Evolutionary conservation across 1,284 basidiomycete genomes (phyloP), one percentile per base, ranked within the genome.

Genomic region (Tylopilus orsonianus): DNA sequence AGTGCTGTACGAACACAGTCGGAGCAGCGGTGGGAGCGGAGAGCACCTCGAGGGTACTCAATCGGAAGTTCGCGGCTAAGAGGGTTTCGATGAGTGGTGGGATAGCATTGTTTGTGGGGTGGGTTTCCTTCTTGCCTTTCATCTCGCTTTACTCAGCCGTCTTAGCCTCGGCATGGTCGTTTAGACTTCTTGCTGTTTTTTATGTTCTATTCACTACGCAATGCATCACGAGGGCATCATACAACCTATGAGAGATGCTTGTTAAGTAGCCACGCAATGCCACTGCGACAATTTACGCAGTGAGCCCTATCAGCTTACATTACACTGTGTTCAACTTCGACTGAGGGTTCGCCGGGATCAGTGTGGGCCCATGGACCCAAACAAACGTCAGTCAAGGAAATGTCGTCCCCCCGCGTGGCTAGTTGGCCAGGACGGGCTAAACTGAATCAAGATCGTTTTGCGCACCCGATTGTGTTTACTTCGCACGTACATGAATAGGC

Each of bases 21-120:
- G 53, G 75, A 88, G 67, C 79, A 83, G 71, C 75, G 80, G 58
- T 62, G 69, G 57, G 83, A 85, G 56, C 72, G 88, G 58, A 81
- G 75, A 65, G 76, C 86, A 6, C 65, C 73, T 10, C 72, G 83
- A 42, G 88, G 88, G 6, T 91, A 87, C 55, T 71, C 74, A 40
- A 78, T 90, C n/a, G 60, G 62, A 12, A 44, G 49, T 8, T 55
- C 62, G 33, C 48, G 52, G 23, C 23, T 65, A 14, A 44, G 46
- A 36, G 54, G 50, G 20, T 46, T 67, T 27, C 5, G 35, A 16
- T 66, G 64, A 66, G 16, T 13, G 23, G 16, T 39, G 22, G 4
- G 12, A 20, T n/a, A 2, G n/a, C 14, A 19, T 43, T n/a, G n/a
- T 38, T 35, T n/a, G 19, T 38, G 8, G 12, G 29, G 55, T 62